Evolutionary conservation across 129 eudicot genomes (phyloP).

Genomic region (Scalesia atractyloides): DNA sequence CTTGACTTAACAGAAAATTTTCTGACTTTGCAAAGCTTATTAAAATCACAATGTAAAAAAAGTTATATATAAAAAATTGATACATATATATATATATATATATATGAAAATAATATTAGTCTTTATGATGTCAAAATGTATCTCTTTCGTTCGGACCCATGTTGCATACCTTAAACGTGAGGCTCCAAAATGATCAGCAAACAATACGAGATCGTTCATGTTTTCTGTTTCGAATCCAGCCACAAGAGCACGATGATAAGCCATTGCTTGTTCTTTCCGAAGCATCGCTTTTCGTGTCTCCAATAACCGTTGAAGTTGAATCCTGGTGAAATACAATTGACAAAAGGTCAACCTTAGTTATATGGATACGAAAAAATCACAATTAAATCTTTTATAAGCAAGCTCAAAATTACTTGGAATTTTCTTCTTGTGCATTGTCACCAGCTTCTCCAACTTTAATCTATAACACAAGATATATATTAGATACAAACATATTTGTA

Average conservation of each 20-base stretch:
- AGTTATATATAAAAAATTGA: neutral
- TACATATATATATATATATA: no score
- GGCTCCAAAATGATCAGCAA: constrained; percentile 87
- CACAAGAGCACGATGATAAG: constrained; percentile 91
- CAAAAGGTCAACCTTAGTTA: constrained; percentile 33
- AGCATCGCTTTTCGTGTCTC: constrained; percentile 90
- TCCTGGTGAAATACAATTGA: constrained; percentile 43
- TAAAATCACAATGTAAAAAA: neutral
- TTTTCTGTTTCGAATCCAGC: constrained; percentile 89
- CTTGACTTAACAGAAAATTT: neutral
- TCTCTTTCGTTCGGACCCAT: constrained; percentile 11
- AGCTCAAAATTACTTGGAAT: constrained; percentile 62
- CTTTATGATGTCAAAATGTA: no score
- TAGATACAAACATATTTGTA: constrained; percentile 6
- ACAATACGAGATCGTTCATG: constrained; percentile 65
- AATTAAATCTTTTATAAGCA: constrained; percentile 18
- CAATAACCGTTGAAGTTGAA: constrained; percentile 79
- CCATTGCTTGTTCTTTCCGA: constrained; percentile 98
- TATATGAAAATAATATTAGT: no score
- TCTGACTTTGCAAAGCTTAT: neutral
- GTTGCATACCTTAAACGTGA: constrained; percentile 70
- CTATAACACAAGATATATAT: constrained; percentile 37
- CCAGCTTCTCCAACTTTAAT: constrained; percentile 44
- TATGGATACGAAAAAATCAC: neutral
- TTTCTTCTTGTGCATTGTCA: constrained; percentile 61